Conservation (phyloP, 352 stramenopile genomes). For the Phytophthora citricola region DNA sequence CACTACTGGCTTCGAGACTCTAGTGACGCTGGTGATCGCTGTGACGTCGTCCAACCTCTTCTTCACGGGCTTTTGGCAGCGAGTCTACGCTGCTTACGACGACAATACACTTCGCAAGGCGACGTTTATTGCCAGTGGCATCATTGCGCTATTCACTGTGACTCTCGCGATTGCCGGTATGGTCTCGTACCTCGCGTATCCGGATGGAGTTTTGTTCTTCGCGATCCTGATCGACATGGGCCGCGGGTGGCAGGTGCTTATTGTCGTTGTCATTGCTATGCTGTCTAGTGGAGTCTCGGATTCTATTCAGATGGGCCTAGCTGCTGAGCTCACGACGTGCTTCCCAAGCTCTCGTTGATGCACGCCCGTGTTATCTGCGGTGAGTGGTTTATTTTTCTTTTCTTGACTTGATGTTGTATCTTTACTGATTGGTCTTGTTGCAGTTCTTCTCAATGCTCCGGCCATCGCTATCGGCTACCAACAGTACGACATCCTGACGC, state of each 20-base stretch:
- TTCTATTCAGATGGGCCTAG: constrained; percentile 80
- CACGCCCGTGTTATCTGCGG: constrained; percentile 64
- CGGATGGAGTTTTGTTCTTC: constrained; percentile 70
- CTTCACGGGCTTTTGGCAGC: constrained; percentile 85
- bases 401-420: not conserved
- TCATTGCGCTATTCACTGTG: constrained; percentile 77
- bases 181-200: constrained; percentile 73
- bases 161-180: constrained; percentile 71
- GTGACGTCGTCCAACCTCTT: constrained; percentile 73
- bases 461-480: constrained; percentile 74
- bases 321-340: constrained; percentile 74
- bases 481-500: constrained; percentile 69
- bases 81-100: constrained; percentile 69
- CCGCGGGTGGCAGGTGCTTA: constrained; percentile 68
- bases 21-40: constrained; percentile 77
- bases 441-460: constrained; percentile 73
- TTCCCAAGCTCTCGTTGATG: constrained; percentile 64
- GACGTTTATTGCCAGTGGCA: constrained; percentile 48
- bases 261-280: constrained; percentile 74
- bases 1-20: constrained; percentile 63
- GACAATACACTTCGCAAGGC: constrained; percentile 59
- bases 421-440: constrained; percentile 6
- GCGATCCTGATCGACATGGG: constrained; percentile 78
- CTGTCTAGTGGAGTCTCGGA: constrained; percentile 69
- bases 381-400: constrained; percentile 19